A percentile compares a stretch with the other conserved stretches of the same genome.
Conservation (phyloP, 2,329 filamentous ascomycete genomes). For the Venturia nashicola region DNA sequence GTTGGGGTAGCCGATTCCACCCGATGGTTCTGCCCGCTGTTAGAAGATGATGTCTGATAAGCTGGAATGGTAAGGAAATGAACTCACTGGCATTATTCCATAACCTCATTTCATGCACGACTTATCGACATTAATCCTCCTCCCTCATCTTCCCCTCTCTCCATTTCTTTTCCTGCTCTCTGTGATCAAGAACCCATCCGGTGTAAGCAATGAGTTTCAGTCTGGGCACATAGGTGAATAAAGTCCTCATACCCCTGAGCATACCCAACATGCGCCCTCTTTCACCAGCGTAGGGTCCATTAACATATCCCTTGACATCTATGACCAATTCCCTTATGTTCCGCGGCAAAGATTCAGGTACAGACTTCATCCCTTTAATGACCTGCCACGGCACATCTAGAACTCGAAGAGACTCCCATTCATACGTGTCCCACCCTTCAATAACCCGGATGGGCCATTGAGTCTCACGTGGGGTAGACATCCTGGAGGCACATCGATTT, state of each 20-base stretch:
- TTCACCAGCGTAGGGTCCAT: neutral
- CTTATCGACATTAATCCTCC: neutral
- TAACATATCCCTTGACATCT: neutral
- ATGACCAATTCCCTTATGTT: neutral
- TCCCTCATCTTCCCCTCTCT: neutral
- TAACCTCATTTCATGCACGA: neutral
- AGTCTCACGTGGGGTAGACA: neutral
- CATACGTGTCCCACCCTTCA: neutral
- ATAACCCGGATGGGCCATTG: neutral
- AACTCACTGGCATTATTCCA: neutral
- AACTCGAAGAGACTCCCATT: neutral
- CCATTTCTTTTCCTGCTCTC: neutral
- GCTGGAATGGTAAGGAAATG: too few relatives aligned
- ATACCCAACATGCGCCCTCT: neutral
- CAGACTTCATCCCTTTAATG: neutral
- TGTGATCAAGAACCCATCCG: neutral
- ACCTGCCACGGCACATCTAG: neutral
- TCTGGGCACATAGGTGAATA: neutral
- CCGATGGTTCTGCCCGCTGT: neutral
- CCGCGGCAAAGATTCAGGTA: neutral
- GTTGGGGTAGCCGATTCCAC: neutral
- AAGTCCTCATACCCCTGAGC: neutral
- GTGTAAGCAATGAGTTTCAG: neutral
- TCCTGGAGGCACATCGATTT: neutral
- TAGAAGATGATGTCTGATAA: too few relatives aligned